phyloP scores from a whole-genome alignment of 106 monocot genomes.

The Apostasia ramifera region DNA sequence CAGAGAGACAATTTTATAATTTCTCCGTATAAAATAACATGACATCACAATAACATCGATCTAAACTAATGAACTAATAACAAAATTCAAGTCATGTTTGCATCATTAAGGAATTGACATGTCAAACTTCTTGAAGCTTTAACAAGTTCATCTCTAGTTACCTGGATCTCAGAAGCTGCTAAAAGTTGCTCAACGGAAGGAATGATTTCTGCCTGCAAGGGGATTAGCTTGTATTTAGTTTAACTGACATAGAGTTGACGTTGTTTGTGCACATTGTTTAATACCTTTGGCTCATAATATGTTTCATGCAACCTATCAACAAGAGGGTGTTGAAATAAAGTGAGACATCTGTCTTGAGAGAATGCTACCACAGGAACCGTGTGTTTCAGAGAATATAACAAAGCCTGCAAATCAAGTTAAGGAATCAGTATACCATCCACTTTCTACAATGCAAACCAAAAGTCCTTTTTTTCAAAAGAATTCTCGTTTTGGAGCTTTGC shows the following conservation, averaged over 20 bases:
- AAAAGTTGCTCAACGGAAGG: constrained; percentile 74
- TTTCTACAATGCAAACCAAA: too few species aligned
- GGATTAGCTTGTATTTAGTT: neutral
- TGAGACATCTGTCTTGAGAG: constrained; percentile 70
- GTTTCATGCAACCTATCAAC: constrained; percentile 71
- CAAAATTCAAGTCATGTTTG: too few species aligned
- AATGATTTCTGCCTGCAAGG: constrained; percentile 65
- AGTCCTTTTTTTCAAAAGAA: too few species aligned
- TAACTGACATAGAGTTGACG: neutral
- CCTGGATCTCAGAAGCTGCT: constrained; percentile 73
- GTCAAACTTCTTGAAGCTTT: too few species aligned
- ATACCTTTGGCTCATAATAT: constrained; percentile 91
- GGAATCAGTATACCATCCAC: neutral
- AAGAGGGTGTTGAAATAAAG: constrained; percentile 74
- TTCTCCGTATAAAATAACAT: too few species aligned
- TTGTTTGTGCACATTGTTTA: neutral
- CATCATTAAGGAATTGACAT: too few species aligned
- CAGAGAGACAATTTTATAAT: too few species aligned
- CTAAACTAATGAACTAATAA: too few species aligned
- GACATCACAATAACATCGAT: too few species aligned
- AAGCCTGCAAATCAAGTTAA: constrained; percentile 43
- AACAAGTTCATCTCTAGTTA: constrained; percentile 7
- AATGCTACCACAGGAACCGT: constrained; percentile 83
- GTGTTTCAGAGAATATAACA: constrained; percentile 77
- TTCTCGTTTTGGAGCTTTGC: too few species aligned